phyloP scores from a whole-genome alignment of 148 eudicot genomes.

The Camellia lanceoleosa region DNA sequence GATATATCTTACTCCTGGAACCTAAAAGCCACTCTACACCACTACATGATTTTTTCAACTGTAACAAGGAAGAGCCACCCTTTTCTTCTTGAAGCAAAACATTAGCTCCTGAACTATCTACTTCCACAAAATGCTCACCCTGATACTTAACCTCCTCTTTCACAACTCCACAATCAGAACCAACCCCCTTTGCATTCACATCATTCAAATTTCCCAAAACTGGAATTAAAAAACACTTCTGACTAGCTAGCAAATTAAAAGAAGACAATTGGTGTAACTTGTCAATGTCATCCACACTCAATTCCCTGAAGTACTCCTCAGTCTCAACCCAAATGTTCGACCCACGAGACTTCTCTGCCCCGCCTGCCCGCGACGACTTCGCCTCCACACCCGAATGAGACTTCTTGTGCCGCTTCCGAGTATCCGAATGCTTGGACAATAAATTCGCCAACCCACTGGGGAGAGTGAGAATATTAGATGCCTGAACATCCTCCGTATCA shows the following conservation, averaged over 20 bases:
- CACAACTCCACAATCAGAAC: slow-evolving; percentile 9
- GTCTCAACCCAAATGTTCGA: slow-evolving; percentile 56
- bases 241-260: slow-evolving; percentile 30
- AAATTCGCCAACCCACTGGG: slow-evolving; percentile 63
- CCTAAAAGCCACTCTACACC: slow-evolving; percentile 96
- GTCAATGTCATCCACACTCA: slow-evolving; percentile 60
- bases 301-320: slow-evolving; percentile 80
- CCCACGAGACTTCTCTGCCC: slow-evolving; percentile 41
- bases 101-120: slow-evolving; percentile 29
- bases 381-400: slow-evolving; percentile 42
- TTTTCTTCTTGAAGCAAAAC: slow-evolving; percentile 12
- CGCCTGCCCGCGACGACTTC: slow-evolving; percentile 42
- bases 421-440: slow-evolving; percentile 54
- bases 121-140: slow-evolving; percentile 35
- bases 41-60: slow-evolving; percentile 31
- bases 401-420: slow-evolving; percentile 71
- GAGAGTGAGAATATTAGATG: slow-evolving; percentile 37
- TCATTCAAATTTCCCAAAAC: slow-evolving; percentile 31
- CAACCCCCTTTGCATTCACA: slow-evolving; percentile 16
- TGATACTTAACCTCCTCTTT: slow-evolving; percentile 24
- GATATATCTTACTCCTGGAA: slow-evolving; percentile 70
- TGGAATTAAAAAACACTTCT: slow-evolving; percentile 47
- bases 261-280: slow-evolving; percentile 39
- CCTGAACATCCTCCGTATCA: slow-evolving; percentile 57
- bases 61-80: slow-evolving; percentile 22